These are phyloP conservation scores for Glycine tomentella DNA, from an alignment of 306 rosid species.

Conservation along the genomic window DNA sequence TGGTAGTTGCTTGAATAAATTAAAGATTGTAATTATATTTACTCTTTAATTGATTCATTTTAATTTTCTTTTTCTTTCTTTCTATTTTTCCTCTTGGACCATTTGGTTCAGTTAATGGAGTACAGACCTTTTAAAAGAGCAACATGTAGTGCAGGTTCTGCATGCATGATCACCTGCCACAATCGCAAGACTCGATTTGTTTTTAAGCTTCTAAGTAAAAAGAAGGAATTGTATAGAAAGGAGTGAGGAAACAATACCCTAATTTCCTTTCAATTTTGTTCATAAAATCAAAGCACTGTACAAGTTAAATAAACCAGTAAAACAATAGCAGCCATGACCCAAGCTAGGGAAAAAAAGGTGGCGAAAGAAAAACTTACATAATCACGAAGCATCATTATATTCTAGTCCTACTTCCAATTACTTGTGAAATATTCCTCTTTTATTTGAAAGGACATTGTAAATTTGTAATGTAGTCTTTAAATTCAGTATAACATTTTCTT, in stretches of 20 bases:
- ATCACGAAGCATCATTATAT: background rate
- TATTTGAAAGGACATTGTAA: background rate
- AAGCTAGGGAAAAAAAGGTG: background rate
- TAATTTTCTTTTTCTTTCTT: background rate
- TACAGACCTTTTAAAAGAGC: constrained; percentile 53
- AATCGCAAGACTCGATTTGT: constrained; percentile 25
- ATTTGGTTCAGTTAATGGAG: constrained; percentile 50
- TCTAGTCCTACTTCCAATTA: background rate
- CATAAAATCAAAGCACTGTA: constrained; percentile 5
- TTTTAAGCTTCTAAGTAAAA: constrained; percentile 37
- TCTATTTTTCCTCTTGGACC: constrained; percentile 49
- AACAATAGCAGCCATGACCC: background rate
- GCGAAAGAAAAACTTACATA: constrained; percentile 8
- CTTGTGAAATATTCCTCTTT: background rate
- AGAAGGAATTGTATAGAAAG: too few relatives aligned
- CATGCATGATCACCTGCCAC: constrained; percentile 65
- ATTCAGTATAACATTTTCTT: background rate
- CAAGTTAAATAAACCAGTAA: background rate
- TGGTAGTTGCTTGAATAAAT: constrained; percentile 34
- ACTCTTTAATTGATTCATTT: constrained; percentile 3
- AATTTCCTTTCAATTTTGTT: constrained; percentile 32
- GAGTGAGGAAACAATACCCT: constrained; percentile 27
- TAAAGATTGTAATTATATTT: constrained; percentile 5
- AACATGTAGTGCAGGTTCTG: constrained; percentile 55
- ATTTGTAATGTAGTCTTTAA: background rate